These are phyloP conservation scores for Carex littledalei DNA, from an alignment of 176 grass and related monocot species.

Conservation along the genomic window DNA sequence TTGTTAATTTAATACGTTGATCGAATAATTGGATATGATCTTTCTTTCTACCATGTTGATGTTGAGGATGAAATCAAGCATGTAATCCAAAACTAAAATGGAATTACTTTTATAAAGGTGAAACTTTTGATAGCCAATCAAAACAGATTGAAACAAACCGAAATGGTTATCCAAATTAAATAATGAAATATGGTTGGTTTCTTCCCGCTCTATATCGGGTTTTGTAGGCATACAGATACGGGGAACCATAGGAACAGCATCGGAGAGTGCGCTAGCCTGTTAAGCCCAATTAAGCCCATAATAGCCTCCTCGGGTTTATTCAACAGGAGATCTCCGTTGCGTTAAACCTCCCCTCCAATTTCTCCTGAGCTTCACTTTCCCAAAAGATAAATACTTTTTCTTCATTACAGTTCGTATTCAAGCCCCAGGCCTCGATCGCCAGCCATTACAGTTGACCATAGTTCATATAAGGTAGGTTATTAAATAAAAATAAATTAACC, in stretches of 20 bases:
- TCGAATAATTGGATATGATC: not conserved
- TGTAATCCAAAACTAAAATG: no score
- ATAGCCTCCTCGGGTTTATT: not conserved
- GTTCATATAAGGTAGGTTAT: not conserved
- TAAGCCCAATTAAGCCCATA: not conserved
- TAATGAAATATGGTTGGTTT: not conserved
- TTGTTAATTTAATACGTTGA: not conserved
- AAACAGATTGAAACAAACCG: no score
- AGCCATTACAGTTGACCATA: not conserved
- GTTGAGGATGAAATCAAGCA: no score
- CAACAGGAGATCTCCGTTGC: not conserved
- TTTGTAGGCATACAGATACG: not conserved
- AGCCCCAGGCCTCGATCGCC: not conserved
- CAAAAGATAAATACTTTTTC: not conserved
- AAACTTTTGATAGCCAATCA: no score
- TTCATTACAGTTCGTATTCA: not conserved
- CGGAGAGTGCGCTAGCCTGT: not conserved
- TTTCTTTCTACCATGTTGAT: not conserved
- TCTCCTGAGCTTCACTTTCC: conserved; percentile 6
- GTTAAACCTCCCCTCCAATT: conserved; percentile 3
- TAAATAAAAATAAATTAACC: not conserved
- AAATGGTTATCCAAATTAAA: no score
- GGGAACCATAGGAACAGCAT: not conserved
- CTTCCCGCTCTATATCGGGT: no score
- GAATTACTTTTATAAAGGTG: no score